These are phyloP conservation scores for Saccharomyces hybrid DNA, from an alignment of 1,139 yeast species.

Conservation along the genomic window DNA sequence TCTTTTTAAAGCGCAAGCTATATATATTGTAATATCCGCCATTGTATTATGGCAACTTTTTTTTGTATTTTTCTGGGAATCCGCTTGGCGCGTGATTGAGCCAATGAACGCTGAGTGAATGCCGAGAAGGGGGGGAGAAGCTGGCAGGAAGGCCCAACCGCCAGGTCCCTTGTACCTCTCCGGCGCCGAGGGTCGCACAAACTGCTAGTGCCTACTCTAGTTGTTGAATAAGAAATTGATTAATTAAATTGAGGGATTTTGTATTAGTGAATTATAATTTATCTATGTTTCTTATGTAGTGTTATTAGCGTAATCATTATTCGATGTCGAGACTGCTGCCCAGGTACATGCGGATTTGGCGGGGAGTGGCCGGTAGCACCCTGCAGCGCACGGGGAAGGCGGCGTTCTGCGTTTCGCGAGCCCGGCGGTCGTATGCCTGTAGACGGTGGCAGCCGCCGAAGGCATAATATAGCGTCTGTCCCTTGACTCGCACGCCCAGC, in stretches of 20 bases:
- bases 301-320: slow-evolving; percentile 4
- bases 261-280: not conserved
- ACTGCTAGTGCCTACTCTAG: not conserved
- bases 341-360: slow-evolving; percentile 52
- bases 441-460: slow-evolving; percentile 83
- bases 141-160: not conserved
- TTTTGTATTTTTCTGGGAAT: not conserved
- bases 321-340: slow-evolving; percentile 58
- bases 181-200: slow-evolving; percentile 1
- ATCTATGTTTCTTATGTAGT: not conserved
- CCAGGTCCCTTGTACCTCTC: not conserved
- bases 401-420: slow-evolving; percentile 33
- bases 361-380: slow-evolving; percentile 59
- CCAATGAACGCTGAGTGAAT: not conserved
- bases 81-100: not conserved
- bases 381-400: slow-evolving; percentile 50
- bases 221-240: not conserved
- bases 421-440: slow-evolving; percentile 60
- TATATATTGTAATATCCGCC: not conserved
- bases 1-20: not conserved
- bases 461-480: slow-evolving; percentile 61
- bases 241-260: not conserved
- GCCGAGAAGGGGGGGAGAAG: not conserved
- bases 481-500: slow-evolving; percentile 54
- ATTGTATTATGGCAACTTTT: not conserved